Evolutionary conservation across 1,284 basidiomycete species (phyloP).

Genomic region (Papiliotrema laurentii): DNA sequence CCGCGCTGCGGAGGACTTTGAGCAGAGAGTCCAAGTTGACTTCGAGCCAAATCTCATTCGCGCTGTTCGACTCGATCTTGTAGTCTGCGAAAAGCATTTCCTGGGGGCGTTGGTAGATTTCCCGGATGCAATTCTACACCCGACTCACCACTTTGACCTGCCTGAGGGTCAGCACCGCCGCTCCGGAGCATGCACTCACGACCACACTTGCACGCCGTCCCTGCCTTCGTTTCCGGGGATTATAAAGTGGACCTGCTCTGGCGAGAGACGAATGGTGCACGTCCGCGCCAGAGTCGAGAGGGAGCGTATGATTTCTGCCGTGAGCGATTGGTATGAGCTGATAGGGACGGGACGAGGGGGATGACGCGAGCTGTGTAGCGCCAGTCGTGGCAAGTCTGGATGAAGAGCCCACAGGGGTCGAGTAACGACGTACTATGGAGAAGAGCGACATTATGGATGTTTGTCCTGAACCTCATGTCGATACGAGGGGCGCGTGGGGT

Average conservation of each 20-base stretch:
- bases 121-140: neutral
- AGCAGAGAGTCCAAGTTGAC: conserved; percentile 64
- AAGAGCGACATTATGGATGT: conserved; percentile 57
- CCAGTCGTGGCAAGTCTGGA: neutral
- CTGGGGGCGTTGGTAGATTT: conserved; percentile 7
- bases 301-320: conserved; percentile 67
- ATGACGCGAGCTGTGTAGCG: neutral
- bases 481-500: no score
- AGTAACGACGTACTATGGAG: conserved; percentile 58
- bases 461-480: conserved; percentile 63
- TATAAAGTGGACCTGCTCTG: conserved; percentile 73
- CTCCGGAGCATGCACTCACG: conserved; percentile 55
- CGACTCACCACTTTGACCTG: conserved; percentile 48
- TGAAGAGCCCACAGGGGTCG: no score
- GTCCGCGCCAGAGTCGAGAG: conserved; percentile 77
- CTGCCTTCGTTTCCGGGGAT: conserved; percentile 66
- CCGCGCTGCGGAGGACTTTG: conserved; percentile 57
- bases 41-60: conserved; percentile 74
- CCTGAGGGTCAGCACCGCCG: conserved; percentile 15
- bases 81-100: conserved; percentile 69
- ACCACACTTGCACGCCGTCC: conserved; percentile 87
- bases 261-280: conserved; percentile 74
- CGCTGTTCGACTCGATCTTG: conserved; percentile 75
- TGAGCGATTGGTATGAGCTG: no score
- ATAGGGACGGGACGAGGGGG: neutral